Conservation (phyloP, 2,329 filamentous ascomycete species). For the Furcasterigmium sp. region DNA sequence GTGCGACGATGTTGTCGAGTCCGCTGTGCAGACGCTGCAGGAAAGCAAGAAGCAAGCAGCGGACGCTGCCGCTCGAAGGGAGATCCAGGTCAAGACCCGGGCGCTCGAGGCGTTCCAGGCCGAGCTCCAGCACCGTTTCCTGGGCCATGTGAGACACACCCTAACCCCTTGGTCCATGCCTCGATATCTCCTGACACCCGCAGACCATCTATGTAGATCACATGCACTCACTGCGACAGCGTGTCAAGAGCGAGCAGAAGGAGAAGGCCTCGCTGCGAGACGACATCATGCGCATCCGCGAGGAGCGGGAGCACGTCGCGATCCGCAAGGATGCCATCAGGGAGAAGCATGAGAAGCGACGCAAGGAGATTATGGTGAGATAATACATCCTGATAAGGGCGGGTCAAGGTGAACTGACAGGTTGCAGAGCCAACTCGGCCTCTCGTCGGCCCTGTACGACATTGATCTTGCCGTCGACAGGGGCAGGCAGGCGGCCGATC, state of each 20-base stretch:
- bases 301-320: slow-evolving; percentile 57
- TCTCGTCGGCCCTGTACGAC: slow-evolving; percentile 57
- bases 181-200: not conserved
- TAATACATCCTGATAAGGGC: not conserved
- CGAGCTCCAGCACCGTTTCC: slow-evolving; percentile 48
- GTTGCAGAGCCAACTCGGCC: slow-evolving; percentile 38
- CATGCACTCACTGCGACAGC: slow-evolving; percentile 50
- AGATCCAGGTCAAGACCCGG: slow-evolving; percentile 48
- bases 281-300: slow-evolving; percentile 53
- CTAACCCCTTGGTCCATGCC: too few species aligned
- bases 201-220: slow-evolving; percentile 57
- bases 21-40: slow-evolving; percentile 41
- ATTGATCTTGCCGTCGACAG: slow-evolving; percentile 53
- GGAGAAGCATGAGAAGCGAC: slow-evolving; percentile 51
- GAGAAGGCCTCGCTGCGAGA: slow-evolving; percentile 53
- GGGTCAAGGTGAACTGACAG: slow-evolving; percentile 6
- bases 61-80: slow-evolving; percentile 42
- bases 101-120: slow-evolving; percentile 55
- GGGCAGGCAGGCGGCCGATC: slow-evolving; percentile 41
- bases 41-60: slow-evolving; percentile 30
- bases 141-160: slow-evolving; percentile 50
- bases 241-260: slow-evolving; percentile 51
- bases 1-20: slow-evolving; percentile 54
- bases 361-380: slow-evolving; percentile 47
- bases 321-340: slow-evolving; percentile 60